A percentile compares a stretch with the other conserved stretches of the same genome.
phyloP scores from a whole-genome alignment of 495 filamentous ascomycete species.

The Polyplosphaeria fusca region DNA sequence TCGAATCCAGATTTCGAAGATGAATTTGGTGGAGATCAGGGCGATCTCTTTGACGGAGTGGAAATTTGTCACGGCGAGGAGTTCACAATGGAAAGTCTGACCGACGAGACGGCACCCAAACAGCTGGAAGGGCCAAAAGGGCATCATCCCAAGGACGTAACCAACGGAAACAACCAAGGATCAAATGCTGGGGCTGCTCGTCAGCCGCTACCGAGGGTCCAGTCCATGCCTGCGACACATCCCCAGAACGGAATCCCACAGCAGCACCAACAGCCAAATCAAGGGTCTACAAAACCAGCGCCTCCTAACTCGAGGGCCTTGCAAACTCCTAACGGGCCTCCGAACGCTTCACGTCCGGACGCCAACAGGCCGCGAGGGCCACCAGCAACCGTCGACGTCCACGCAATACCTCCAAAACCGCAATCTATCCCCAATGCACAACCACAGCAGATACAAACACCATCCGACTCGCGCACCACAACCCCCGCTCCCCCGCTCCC shows the following conservation, averaged over 20 bases:
- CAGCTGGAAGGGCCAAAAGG: no score
- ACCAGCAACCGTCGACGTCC: slow-evolving; percentile 23
- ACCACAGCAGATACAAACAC: slow-evolving; percentile 1
- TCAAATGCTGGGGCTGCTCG: slow-evolving; percentile 11
- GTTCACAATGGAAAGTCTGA: slow-evolving; percentile 26
- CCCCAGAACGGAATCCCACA: slow-evolving; percentile 32
- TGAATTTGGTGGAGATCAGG: slow-evolving; percentile 74
- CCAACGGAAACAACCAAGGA: slow-evolving; percentile 23
- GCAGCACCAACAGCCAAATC: slow-evolving; percentile 31
- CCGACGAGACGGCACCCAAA: neutral
- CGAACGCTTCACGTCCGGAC: slow-evolving; percentile 13
- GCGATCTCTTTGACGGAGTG: slow-evolving; percentile 41
- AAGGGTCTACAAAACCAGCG: slow-evolving; percentile 18
- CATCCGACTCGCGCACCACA: neutral
- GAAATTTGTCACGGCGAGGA: slow-evolving; percentile 34
- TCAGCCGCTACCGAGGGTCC: slow-evolving; percentile 29
- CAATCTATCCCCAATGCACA: slow-evolving; percentile 6
- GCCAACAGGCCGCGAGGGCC: slow-evolving; percentile 8
- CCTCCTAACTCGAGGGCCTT: no score
- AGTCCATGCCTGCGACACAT: slow-evolving; percentile 37
- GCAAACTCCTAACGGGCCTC: slow-evolving; percentile 24
- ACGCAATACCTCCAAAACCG: slow-evolving; percentile 21
- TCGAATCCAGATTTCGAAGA: slow-evolving; percentile 49
- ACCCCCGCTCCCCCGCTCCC: slow-evolving; percentile 20
- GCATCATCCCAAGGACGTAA: no score